Base-by-base conservation (phyloP, 1,284 basidiomycete genomes). In the Ganoderma boninense region DNA sequence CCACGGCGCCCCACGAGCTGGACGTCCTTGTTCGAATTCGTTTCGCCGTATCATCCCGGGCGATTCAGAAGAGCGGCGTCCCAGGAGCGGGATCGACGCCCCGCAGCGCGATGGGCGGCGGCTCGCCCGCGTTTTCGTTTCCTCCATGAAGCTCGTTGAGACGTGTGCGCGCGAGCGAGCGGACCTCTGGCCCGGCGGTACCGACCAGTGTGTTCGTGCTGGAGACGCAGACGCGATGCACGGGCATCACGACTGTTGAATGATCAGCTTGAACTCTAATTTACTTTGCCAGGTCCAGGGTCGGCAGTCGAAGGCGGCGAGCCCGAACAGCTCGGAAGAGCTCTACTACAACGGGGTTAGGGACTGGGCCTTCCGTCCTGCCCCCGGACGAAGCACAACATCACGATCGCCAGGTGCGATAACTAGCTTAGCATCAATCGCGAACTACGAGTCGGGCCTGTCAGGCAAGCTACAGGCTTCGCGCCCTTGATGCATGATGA, bases 361-460 rank as follows among this genome's bases (percentile, higher is more conserved):
- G 13, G 13, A 52, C 18, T 16, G 54, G 54, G 29, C 20, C 29
- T 13, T 35, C 54, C 54, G 54, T n/a, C 54, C 5, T 29, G 4
- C 29, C 8, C 29, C 29, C 54, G 54, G 54, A 57, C 29, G 16
- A 35, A 35, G 29, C 26, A 29, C 29, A 5, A 20, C 23, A 56
- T 4, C 29, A 2, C 29, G 16, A 8, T 52, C 38, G 23, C 32
- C 60, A 8, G 10, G 10, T 11, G 6, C 49, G 23, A 13, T 26
- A n/a, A n/a, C n/a, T n/a, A n/a, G n/a, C n/a, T n/a, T n/a, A n/a
- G n/a, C n/a, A 26, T 20, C 4, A 1, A 52, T 52, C 13, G 23
- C n/a, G n/a, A n/a, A n/a, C n/a, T n/a, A 52, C 61, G 66, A 62
- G 61, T 57, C 54, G 54, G 54, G 49, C 26, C 49, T 57, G 54